Base-by-base conservation (phyloP, 2,329 filamentous ascomycete genomes). In the Colletotrichum neosansevieriae region DNA sequence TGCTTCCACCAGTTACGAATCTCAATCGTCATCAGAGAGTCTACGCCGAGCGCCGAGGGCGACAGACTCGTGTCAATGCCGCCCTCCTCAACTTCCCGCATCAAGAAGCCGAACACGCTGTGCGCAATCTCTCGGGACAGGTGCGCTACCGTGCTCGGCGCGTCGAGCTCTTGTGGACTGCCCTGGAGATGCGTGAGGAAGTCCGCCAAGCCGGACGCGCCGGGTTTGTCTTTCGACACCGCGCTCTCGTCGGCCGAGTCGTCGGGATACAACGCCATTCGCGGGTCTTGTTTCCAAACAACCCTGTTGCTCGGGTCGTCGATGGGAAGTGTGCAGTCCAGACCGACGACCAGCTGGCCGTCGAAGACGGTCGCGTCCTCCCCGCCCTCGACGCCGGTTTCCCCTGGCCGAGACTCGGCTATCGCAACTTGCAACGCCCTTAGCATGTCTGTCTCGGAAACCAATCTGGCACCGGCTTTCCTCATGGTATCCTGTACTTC, bases 401-500 rank as follows among this genome's bases (percentile, higher is more conserved):
- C 17, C 11, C 7, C 15, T 34, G 50, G 40, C 19, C 19, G 17
- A 0, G 60, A 63, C 4, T 34, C 12, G 10, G 40, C 50, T 29
- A 66, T 49, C 1, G 63, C 63, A 19, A 66, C 29, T 6, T 60
- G 47, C n/a, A 66, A 15, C 6, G 17, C 49, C 10, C 4, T 3
- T 5, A 66, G 32, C 63, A 66, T 57, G 3, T 42, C 29, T 3
- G 34, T 29, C 12, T 67, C 58, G 2, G 58, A 58, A 7, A 63
- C 49, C 24, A 56, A 24, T 4, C 40, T 54, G 5, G 47, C 47
- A 3, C 64, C 54, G 0, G 66, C 34, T 6, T 44, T 65, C 4
- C 15, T 36, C 51, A 69, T 59, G 3, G 32, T n/a, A 7, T 66
- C 44, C 7, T 50, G 17, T 1, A 82, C 75, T 2, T 79, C 76